phyloP scores from a whole-genome alignment of 2,329 filamentous ascomycete genomes.

The Fonsecaea nubica region DNA sequence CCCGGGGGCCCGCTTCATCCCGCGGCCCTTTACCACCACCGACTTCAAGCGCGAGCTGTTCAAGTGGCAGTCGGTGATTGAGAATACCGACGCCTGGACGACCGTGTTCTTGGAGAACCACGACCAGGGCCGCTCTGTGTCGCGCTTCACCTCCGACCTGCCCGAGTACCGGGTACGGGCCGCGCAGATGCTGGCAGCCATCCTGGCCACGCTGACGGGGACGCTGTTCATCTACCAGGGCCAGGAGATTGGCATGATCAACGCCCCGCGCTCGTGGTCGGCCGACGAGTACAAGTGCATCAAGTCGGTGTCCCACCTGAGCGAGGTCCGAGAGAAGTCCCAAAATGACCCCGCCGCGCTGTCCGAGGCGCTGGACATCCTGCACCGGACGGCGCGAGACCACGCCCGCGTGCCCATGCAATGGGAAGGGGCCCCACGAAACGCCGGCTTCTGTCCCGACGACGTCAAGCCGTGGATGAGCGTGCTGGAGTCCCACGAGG shows the following conservation, averaged over 20 bases:
- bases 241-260: slow-evolving; percentile 66
- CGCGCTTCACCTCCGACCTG: slow-evolving; percentile 58
- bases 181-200: slow-evolving; percentile 62
- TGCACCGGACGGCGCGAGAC: slow-evolving; percentile 51
- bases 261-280: slow-evolving; percentile 58
- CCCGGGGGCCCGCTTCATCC: slow-evolving; percentile 58
- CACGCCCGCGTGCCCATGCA: slow-evolving; percentile 71
- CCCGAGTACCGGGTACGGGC: slow-evolving; percentile 52
- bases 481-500: slow-evolving; percentile 60
- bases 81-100: slow-evolving; percentile 60
- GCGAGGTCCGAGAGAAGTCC: slow-evolving; percentile 42
- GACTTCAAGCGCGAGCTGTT: slow-evolving; percentile 58
- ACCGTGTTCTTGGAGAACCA: slow-evolving; percentile 70
- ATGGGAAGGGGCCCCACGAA: slow-evolving; percentile 60
- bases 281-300: slow-evolving; percentile 52
- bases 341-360: slow-evolving; percentile 34
- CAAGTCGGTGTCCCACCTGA: slow-evolving; percentile 59
- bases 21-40: slow-evolving; percentile 54
- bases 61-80: slow-evolving; percentile 60
- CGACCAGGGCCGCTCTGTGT: slow-evolving; percentile 64
- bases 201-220: slow-evolving; percentile 57
- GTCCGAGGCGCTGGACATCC: slow-evolving; percentile 9
- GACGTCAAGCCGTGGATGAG: slow-evolving; percentile 63
- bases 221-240: slow-evolving; percentile 67
- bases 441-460: slow-evolving; percentile 67